Percentiles rank a stretch among this genome's conserved stretches.
phyloP scores from a whole-genome alignment of 2,329 filamentous ascomycete species.

The Bimuria novae-zelandiae region DNA sequence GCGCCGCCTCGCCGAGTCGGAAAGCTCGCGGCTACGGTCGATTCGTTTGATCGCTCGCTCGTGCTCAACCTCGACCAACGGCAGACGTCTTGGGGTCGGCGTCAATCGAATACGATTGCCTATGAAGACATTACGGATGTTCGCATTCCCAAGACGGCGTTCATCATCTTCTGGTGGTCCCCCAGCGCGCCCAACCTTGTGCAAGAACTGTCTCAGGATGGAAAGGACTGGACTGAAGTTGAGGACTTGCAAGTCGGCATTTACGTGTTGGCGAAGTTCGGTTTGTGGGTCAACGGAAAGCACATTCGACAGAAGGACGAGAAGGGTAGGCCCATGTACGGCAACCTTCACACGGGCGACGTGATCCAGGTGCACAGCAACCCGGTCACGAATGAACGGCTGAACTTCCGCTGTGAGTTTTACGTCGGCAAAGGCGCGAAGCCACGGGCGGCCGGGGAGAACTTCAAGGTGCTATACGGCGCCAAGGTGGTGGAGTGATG shows the following conservation, averaged over 20 bases:
- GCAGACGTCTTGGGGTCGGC: constrained; percentile 78
- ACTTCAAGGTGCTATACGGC: constrained; percentile 29
- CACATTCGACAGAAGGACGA: constrained; percentile 62
- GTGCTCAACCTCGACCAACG: constrained; percentile 67
- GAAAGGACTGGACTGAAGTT: constrained; percentile 60
- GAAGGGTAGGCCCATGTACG: constrained; percentile 59
- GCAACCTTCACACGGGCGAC: constrained; percentile 77
- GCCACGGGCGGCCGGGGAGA: constrained; percentile 30
- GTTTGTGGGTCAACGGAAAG: constrained; percentile 78
- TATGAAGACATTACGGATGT: constrained; percentile 67
- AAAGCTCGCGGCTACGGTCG: constrained; percentile 66
- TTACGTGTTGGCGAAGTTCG: constrained; percentile 75
- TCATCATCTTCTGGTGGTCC: constrained; percentile 65
- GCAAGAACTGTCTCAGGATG: constrained; percentile 44
- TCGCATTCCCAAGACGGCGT: constrained; percentile 79
- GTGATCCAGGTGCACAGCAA: constrained; percentile 72
- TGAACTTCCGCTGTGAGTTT: constrained; percentile 52
- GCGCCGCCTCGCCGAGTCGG: constrained; percentile 59
- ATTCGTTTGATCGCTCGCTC: constrained; percentile 68
- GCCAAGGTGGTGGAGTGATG: constrained; percentile 6
- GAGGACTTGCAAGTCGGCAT: constrained; percentile 70
- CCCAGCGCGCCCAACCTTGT: constrained; percentile 68
- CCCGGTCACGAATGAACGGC: constrained; percentile 33
- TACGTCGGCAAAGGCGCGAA: constrained; percentile 45
- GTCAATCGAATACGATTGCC: constrained; percentile 67